Percentiles rank a stretch among this genome's conserved stretches.
phyloP scores from a whole-genome alignment of 1,139 yeast species.

The Yamadazyma sp. region DNA sequence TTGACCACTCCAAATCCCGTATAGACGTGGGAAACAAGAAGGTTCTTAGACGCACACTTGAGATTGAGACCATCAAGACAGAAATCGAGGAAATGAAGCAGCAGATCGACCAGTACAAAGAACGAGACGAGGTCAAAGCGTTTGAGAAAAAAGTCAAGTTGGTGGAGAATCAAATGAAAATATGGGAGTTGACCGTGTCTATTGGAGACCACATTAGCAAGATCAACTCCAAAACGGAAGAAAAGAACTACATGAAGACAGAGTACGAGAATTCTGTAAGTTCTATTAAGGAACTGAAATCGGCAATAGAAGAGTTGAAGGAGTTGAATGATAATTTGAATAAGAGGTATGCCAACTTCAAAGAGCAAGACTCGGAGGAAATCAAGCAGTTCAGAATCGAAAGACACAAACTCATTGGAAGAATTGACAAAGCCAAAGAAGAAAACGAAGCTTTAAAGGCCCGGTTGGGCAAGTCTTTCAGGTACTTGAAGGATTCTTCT shows the following conservation, averaged over 20 bases:
- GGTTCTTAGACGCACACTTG: slow-evolving; percentile 34
- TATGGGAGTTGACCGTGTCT: slow-evolving; percentile 42
- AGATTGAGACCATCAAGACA: slow-evolving; percentile 24
- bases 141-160: slow-evolving; percentile 15
- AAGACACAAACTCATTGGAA: slow-evolving; percentile 23
- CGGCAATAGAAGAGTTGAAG: slow-evolving; percentile 36
- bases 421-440: slow-evolving; percentile 23
- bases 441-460: slow-evolving; percentile 25
- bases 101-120: slow-evolving; percentile 20
- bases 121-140: slow-evolving; percentile 18
- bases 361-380: slow-evolving; percentile 28
- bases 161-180: slow-evolving; percentile 30
- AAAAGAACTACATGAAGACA: slow-evolving; percentile 61
- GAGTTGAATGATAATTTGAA: slow-evolving; percentile 18
- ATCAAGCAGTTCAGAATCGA: slow-evolving; percentile 22
- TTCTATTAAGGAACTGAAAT: slow-evolving; percentile 53
- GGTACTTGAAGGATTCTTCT: slow-evolving; percentile 40
- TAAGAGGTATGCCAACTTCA: slow-evolving; percentile 27
- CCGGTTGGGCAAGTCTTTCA: slow-evolving; percentile 37
- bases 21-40: slow-evolving; percentile 43
- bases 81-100: slow-evolving; percentile 21
- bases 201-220: slow-evolving; percentile 35
- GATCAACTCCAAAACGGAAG: slow-evolving; percentile 43
- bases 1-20: slow-evolving; percentile 39
- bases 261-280: slow-evolving; percentile 63